phyloP scores from a whole-genome alignment of 768 basidiomycete genomes.

The Serpula lacrymans region DNA sequence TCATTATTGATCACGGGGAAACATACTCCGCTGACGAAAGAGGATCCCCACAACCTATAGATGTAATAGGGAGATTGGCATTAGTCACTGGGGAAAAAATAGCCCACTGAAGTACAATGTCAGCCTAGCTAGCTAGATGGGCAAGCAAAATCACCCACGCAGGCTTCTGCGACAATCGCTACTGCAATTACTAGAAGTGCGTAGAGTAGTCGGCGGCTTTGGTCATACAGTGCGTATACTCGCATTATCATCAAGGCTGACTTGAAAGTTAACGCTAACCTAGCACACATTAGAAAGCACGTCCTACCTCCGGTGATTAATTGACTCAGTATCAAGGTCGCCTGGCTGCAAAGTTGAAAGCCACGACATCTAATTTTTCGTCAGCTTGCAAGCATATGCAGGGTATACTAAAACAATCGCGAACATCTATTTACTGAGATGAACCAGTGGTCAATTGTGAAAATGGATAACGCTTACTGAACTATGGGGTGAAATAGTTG shows the following conservation, averaged over 20 bases:
- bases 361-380: not conserved
- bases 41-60: too few relatives aligned
- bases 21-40: too few relatives aligned
- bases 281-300: not conserved
- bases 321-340: too few relatives aligned
- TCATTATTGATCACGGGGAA: too few relatives aligned
- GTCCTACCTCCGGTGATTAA: too few relatives aligned
- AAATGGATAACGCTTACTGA: not conserved
- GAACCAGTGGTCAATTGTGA: slow-evolving; percentile 3
- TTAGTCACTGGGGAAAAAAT: too few relatives aligned
- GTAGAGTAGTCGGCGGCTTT: slow-evolving; percentile 6
- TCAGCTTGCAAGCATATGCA: not conserved
- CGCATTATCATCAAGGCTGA: slow-evolving; percentile 18
- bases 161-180: too few relatives aligned
- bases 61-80: too few relatives aligned
- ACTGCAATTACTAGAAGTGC: not conserved
- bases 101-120: too few relatives aligned
- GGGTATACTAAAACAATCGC: not conserved
- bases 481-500: not conserved
- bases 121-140: too few relatives aligned
- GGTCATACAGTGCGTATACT: slow-evolving; percentile 16
- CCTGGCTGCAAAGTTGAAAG: too few relatives aligned
- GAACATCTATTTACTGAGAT: slow-evolving; percentile 6
- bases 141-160: too few relatives aligned
- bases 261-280: not conserved